A percentile compares a stretch with the other conserved stretches of the same genome.
These are phyloP conservation scores for Annulohypoxylon nitens DNA, from an alignment of 495 filamentous ascomycete genomes.

Conservation along the genomic window DNA sequence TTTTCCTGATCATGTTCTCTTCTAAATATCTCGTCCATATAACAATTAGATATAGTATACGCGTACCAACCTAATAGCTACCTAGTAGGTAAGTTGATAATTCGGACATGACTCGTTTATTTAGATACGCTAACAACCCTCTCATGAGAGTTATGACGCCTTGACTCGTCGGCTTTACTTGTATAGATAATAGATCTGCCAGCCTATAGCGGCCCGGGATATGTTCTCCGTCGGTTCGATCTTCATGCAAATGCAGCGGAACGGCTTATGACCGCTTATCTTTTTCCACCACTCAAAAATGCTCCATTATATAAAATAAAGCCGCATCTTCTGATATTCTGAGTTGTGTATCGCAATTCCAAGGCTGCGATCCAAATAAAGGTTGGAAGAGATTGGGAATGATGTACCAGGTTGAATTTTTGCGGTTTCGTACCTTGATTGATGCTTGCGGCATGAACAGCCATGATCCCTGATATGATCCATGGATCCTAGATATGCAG, in stretches of 20 bases:
- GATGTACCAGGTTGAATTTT: conserved; percentile 19
- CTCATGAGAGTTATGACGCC: conserved; percentile 3
- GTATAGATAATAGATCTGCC: conserved; percentile 15
- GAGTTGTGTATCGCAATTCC: conserved; percentile 14
- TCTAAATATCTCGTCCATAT: neutral
- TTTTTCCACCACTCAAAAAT: conserved; percentile 41
- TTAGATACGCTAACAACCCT: neutral
- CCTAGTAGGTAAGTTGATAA: neutral
- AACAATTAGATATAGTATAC: neutral
- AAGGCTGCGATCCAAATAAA: conserved; percentile 14
- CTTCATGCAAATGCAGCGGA: conserved; percentile 17
- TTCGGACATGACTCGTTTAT: neutral
- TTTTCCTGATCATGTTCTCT: neutral
- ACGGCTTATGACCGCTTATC: conserved; percentile 14
- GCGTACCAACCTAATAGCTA: neutral
- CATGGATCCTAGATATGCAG: conserved; percentile 13
- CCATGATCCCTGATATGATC: conserved; percentile 34
- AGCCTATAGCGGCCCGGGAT: conserved; percentile 25
- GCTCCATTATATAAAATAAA: conserved; percentile 15
- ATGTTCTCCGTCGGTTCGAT: conserved; percentile 41
- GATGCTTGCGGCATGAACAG: conserved; percentile 22
- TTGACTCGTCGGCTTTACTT: conserved; percentile 2
- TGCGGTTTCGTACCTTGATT: conserved; percentile 28
- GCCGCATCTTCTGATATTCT: neutral
- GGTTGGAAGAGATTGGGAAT: neutral